Evolutionary conservation across 192 early-diverging fungal genomes (phyloP), one percentile per base, ranked within the genome.

Genomic region (Coemansia furcata): DNA sequence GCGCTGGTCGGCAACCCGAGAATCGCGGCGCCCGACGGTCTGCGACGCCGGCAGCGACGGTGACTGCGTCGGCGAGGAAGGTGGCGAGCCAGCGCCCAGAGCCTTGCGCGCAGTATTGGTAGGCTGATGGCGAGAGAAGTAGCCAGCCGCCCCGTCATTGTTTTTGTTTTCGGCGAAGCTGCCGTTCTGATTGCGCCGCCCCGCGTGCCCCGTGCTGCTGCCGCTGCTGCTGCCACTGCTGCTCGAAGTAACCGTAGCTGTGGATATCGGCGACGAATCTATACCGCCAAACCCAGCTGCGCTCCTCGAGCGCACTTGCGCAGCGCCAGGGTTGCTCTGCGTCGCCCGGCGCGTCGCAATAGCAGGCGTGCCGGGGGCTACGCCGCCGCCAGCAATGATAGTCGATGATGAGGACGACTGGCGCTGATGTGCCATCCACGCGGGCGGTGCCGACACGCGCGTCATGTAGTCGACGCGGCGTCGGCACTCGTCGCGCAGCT

Each of bases 401-500:
- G 76, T 61, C 6, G 76, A 60, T 39, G 67, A 69, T 39, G 71
- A 62, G n/a, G 71, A 68, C 43, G 77, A 55, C 40, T 37, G 50
- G 11, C 62, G 49, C 52, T 70, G 61, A 21, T 57, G 60, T 37
- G 64, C 23, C 62, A 69, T 65, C 74, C 74, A 77, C 11, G 78
- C 72, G 0, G 66, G 69, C 67, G 66, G 71, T 4, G 68, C 69
- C 10, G 78, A 80, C 15, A 80, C 78, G 2, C 78, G 68, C 17
- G 72, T 58, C 63, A 80, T 80, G 54, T 80, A 80, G 50, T 75
- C 69, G 12, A 75, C 72, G 23, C 78, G 78, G 40, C 72, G 62
- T 40, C 67, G 69, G 66, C 78, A 80, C 66, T 80, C 78, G 63
- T 74, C 73, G 61, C 72, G 72, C 63, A 80, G 73, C 63, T 75